Evolutionary conservation across 768 basidiomycete genomes (phyloP).

Genomic region (Melanogaster broomeanus): DNA sequence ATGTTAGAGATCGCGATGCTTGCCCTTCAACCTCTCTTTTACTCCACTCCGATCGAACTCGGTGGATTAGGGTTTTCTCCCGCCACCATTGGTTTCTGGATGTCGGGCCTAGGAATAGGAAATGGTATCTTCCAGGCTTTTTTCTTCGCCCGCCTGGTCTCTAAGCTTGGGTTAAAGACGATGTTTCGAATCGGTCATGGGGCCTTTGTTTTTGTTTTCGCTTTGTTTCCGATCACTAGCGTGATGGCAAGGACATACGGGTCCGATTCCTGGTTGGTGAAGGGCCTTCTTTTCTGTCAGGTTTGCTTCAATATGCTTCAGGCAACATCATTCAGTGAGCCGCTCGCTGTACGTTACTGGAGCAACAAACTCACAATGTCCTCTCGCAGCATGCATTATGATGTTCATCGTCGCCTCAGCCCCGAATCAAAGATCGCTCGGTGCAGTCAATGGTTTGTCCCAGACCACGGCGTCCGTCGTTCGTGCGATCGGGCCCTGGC

Average conservation of each 20-base stretch:
- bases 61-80: constrained; percentile 41
- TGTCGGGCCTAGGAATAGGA: constrained; percentile 37
- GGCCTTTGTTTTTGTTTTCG: constrained; percentile 23
- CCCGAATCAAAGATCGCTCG: constrained; percentile 52
- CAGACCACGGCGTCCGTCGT: constrained; percentile 47
- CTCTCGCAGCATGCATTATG: constrained; percentile 55
- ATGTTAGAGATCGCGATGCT: constrained; percentile 40
- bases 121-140: constrained; percentile 41
- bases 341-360: neutral
- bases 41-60: constrained; percentile 37
- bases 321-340: constrained; percentile 60
- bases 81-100: constrained; percentile 38
- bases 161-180: constrained; percentile 37
- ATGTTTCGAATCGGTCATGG: constrained; percentile 24
- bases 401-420: constrained; percentile 66
- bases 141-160: constrained; percentile 38
- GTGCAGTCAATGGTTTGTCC: constrained; percentile 62
- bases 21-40: constrained; percentile 42
- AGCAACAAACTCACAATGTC: neutral
- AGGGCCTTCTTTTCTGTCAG: neutral
- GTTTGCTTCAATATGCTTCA: constrained; percentile 43
- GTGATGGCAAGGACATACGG: neutral
- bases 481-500: constrained; percentile 49
- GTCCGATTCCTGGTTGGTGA: neutral
- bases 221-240: constrained; percentile 25